Evolutionary conservation across 2,329 filamentous ascomycete genomes (phyloP), one percentile per base, ranked within the genome.

Genomic region (Claviceps cyperi): DNA sequence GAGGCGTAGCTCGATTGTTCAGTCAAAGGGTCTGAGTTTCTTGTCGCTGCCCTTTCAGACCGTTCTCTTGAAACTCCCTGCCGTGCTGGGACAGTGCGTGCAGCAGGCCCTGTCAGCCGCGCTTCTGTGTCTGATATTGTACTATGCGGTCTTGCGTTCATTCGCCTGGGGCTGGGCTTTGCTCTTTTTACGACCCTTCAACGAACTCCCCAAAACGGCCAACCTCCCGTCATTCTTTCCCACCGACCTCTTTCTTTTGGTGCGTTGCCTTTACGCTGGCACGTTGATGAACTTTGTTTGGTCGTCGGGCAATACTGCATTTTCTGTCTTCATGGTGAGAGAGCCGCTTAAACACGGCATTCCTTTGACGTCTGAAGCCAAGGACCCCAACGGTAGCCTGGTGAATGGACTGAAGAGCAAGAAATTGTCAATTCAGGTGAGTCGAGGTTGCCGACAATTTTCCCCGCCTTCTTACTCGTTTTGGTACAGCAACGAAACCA

Each of bases 311-410:
- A 94, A 92, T 61, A 69, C 77, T 28, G 78, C 85, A 24, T 95
- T 96, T 62, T 83, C 84, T 5, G 68, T 82, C n/a, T 89, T 88
- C 64, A 78, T 95, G 60, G 80, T 82, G 24, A 83, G 84, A 62
- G 80, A 85, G 58, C 91, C 91, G 0, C 63, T 94, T 49, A 95
- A 94, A 70, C 86, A 86, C 56, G 83, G 77, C n/a, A 78, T 83
- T 59, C 89, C 90, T 4, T 76, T 97, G 50, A 95, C 88, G 0
- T 77, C 78, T 17, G 86, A 91, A 56, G 86, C 88, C 15, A 92
- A 86, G 61, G 90, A 96, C 64, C 87, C 91, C 1, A 97, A 95
- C 60, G 89, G 88, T 37, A 95, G 86, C 62, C 72, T 97, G 28
- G 65, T 97, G 46, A 88, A 82, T 51, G 91, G 91, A 0, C 66